Conservation (phyloP, 768 basidiomycete species). For the Phylloporus arenicola region DNA sequence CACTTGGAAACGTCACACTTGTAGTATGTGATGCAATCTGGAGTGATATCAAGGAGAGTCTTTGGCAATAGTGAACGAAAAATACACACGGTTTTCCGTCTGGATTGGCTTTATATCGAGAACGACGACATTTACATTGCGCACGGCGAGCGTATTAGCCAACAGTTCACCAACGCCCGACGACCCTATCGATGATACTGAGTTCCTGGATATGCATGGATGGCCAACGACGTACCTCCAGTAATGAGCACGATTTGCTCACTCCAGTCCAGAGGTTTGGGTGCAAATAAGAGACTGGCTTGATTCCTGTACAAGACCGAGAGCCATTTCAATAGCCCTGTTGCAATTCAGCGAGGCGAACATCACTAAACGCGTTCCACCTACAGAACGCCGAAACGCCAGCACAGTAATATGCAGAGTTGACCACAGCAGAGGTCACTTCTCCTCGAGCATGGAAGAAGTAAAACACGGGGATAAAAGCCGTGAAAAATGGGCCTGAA, state of each 20-base stretch:
- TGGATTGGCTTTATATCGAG: slow-evolving; percentile 77
- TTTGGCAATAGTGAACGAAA: not conserved
- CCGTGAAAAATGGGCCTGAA: slow-evolving; percentile 79
- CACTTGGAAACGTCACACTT: slow-evolving; percentile 89
- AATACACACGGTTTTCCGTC: slow-evolving; percentile 64
- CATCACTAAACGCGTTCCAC: slow-evolving; percentile 25
- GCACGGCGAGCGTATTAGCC: slow-evolving; percentile 79
- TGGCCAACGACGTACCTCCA: slow-evolving; percentile 55
- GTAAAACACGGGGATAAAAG: slow-evolving; percentile 74
- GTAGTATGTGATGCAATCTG: slow-evolving; percentile 80
- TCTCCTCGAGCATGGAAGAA: slow-evolving; percentile 60
- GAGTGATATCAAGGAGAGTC: slow-evolving; percentile 1
- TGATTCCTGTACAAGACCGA: slow-evolving; percentile 74
- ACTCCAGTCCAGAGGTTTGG: slow-evolving; percentile 69
- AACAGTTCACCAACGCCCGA: slow-evolving; percentile 87
- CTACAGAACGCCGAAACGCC: slow-evolving; percentile 61
- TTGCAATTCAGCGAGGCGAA: slow-evolving; percentile 4
- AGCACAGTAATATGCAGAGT: slow-evolving; percentile 51
- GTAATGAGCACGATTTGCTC: slow-evolving; percentile 89
- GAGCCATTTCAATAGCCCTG: slow-evolving; percentile 68
- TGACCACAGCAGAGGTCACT: slow-evolving; percentile 47
- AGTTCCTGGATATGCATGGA: not conserved
- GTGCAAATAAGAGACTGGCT: slow-evolving; percentile 55
- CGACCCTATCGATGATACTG: slow-evolving; percentile 48
- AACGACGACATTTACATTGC: slow-evolving; percentile 79